phyloP scores from a whole-genome alignment of 768 basidiomycete genomes.

The Boletus pseudopeckii region DNA sequence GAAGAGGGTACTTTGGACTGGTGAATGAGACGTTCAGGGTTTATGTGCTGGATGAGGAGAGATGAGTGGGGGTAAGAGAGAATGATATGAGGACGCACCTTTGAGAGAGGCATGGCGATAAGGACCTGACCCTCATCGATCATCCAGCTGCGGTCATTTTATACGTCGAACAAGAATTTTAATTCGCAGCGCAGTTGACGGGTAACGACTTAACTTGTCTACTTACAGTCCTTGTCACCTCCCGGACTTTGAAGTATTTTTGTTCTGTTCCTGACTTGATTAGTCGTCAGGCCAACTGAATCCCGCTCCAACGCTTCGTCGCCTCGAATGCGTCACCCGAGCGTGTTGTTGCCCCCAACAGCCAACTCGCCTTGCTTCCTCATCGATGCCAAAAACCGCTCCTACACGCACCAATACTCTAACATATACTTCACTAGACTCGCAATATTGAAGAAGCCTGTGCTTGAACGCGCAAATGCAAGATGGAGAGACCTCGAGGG shows the following conservation, averaged over 20 bases:
- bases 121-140: background rate
- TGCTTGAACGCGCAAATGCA: constrained; percentile 46
- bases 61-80: background rate
- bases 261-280: too few relatives aligned
- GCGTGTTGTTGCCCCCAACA: constrained; percentile 29
- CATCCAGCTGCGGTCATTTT: background rate
- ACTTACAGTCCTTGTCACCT: too few relatives aligned
- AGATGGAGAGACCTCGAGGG: constrained; percentile 50
- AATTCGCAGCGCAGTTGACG: too few relatives aligned
- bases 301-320: constrained; percentile 4
- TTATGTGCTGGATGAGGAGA: constrained; percentile 48
- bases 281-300: too few relatives aligned
- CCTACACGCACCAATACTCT: constrained; percentile 67
- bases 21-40: constrained; percentile 62
- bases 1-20: constrained; percentile 44
- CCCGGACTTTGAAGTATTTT: too few relatives aligned
- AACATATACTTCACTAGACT: constrained; percentile 69
- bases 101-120: constrained; percentile 55
- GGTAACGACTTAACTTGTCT: too few relatives aligned
- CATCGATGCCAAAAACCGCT: constrained; percentile 42
- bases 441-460: constrained; percentile 43
- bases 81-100: constrained; percentile 34
- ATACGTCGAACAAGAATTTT: background rate
- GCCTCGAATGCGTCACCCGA: constrained; percentile 25
- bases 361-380: constrained; percentile 38